Conservation (phyloP, 1,139 yeast species). For the Lodderomyces metapsilosis region DNA sequence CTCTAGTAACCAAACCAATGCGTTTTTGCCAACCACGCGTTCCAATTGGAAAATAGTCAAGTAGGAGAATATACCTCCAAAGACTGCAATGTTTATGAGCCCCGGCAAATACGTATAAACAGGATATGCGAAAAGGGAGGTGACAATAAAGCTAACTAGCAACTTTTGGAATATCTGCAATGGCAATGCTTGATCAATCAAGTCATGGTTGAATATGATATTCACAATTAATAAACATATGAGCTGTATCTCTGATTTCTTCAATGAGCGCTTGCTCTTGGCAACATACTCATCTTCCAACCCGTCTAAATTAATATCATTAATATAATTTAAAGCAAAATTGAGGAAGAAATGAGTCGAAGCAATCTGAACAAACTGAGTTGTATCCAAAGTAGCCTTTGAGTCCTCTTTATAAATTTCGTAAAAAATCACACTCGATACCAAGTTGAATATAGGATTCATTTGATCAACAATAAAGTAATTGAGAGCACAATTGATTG, state of each 20-base stretch:
- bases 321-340: conserved; percentile 27
- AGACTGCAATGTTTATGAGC: conserved; percentile 15
- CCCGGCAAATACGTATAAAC: conserved; percentile 12
- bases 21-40: conserved; percentile 23
- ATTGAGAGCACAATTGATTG: conserved; percentile 36
- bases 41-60: conserved; percentile 28
- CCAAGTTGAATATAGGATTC: conserved; percentile 28
- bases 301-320: conserved; percentile 20
- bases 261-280: conserved; percentile 22
- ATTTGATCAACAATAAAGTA: conserved; percentile 36
- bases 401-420: conserved; percentile 27
- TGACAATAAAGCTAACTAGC: conserved; percentile 22
- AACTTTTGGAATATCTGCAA: conserved; percentile 37
- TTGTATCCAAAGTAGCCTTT: conserved; percentile 15
- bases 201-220: conserved; percentile 26
- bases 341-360: conserved; percentile 25
- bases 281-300: not conserved
- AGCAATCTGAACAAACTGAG: conserved; percentile 24
- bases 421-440: conserved; percentile 30
- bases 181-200: conserved; percentile 20
- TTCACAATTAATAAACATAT: conserved; percentile 29
- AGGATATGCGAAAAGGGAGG: conserved; percentile 23
- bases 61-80: conserved; percentile 23
- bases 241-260: conserved; percentile 38
- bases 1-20: conserved; percentile 29